Evolutionary conservation across 176 grass and related monocot genomes (phyloP).

Genomic region (Panicum miliaceum): DNA sequence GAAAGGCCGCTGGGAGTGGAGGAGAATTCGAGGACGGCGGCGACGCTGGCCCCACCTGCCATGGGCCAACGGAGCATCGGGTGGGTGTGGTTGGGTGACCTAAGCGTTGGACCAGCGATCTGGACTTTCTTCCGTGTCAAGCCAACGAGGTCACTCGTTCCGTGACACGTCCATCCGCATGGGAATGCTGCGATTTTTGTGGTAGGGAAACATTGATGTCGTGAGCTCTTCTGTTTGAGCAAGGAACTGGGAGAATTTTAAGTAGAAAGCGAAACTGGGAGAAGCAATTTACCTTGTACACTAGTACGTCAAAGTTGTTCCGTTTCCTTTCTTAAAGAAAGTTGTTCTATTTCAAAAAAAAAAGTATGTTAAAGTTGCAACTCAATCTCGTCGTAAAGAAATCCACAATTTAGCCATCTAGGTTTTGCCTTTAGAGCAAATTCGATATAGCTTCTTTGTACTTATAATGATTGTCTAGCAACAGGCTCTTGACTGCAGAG

Average conservation of each 20-base stretch:
- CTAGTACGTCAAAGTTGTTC: too few relatives aligned
- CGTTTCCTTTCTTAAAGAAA: too few relatives aligned
- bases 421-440: too few relatives aligned
- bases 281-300: neutral
- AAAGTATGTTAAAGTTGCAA: too few relatives aligned
- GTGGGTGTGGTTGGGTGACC: conserved; percentile 28
- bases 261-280: neutral
- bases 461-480: too few relatives aligned
- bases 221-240: neutral
- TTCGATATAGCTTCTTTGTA: too few relatives aligned
- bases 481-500: too few relatives aligned
- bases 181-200: neutral
- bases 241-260: neutral
- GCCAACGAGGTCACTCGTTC: neutral
- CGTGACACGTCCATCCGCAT: neutral
- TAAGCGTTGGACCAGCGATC: neutral
- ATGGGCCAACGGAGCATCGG: neutral
- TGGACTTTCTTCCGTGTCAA: conserved; percentile 1
- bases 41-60: conserved; percentile 23
- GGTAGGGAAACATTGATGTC: neutral
- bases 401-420: too few relatives aligned
- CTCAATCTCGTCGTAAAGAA: too few relatives aligned
- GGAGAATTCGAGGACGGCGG: neutral
- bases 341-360: too few relatives aligned
- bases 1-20: conserved; percentile 18